phyloP scores from a whole-genome alignment of 129 eudicot species.

The Lonicera japonica region DNA sequence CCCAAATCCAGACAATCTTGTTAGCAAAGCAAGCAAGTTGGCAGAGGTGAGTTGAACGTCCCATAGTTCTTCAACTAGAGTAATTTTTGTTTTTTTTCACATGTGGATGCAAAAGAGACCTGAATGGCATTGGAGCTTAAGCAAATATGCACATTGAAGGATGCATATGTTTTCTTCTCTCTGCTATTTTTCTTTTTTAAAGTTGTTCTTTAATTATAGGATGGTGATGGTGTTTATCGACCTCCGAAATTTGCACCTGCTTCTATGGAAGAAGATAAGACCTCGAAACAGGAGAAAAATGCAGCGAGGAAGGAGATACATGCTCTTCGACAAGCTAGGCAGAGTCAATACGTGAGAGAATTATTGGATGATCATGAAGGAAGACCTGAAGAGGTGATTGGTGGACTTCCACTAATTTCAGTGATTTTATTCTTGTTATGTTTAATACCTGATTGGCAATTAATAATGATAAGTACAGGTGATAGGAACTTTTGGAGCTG shows the following conservation, averaged over 20 bases:
- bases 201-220: slow-evolving; percentile 29
- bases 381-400: slow-evolving; percentile 84
- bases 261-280: slow-evolving; percentile 66
- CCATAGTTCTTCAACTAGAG: no score
- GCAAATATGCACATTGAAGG: background rate
- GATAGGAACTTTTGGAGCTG: slow-evolving; percentile 57
- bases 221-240: slow-evolving; percentile 55
- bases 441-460: background rate
- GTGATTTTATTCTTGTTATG: background rate
- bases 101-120: no score
- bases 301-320: slow-evolving; percentile 61
- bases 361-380: slow-evolving; percentile 72
- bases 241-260: slow-evolving; percentile 69
- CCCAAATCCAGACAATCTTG: slow-evolving; percentile 75
- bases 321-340: slow-evolving; percentile 36
- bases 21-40: slow-evolving; percentile 26
- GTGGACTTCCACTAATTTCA: background rate
- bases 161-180: background rate
- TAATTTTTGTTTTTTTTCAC: no score
- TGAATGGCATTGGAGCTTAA: no score
- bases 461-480: slow-evolving; percentile 32
- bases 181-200: background rate
- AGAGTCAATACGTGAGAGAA: slow-evolving; percentile 49
- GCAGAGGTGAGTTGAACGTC: slow-evolving; percentile 41
- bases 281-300: slow-evolving; percentile 65